A percentile compares a stretch with the other conserved stretches of the same genome.
Conservation (phyloP, 2,329 filamentous ascomycete genomes). For the Aureobasidium sp. region DNA sequence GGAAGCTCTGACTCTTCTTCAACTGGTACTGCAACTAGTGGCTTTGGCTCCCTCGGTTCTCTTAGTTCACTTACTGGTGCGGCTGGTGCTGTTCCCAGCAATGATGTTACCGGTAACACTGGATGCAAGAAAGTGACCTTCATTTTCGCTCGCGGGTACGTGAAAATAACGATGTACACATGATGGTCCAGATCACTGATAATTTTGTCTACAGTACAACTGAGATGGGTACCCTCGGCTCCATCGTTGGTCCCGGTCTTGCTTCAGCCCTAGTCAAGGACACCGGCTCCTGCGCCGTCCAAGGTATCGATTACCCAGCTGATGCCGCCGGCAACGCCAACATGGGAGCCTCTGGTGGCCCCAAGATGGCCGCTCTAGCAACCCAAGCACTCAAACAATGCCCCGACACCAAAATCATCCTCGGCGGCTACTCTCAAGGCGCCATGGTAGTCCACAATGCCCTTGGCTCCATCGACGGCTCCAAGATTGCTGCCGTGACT, state of each 20-base stretch:
- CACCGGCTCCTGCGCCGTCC: conserved; percentile 16
- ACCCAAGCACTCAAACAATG: conserved; percentile 19
- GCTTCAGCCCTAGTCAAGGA: conserved; percentile 14
- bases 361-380: conserved; percentile 18
- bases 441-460: conserved; percentile 20
- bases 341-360: conserved; percentile 18
- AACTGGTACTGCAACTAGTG: not conserved
- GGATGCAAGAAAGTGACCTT: conserved; percentile 41
- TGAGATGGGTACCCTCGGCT: conserved; percentile 45
- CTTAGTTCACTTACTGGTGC: conserved; percentile 7
- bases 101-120: conserved; percentile 15
- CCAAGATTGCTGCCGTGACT: conserved; percentile 20
- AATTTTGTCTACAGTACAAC: conserved; percentile 28
- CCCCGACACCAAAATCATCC: conserved; percentile 21
- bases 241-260: conserved; percentile 31
- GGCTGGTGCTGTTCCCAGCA: conserved; percentile 10
- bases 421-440: conserved; percentile 23
- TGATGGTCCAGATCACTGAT: not conserved
- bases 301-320: conserved; percentile 23
- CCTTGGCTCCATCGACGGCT: conserved; percentile 16
- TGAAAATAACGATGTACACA: not conserved
- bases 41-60: conserved; percentile 3
- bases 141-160: conserved; percentile 47
- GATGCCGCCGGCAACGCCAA: conserved; percentile 14
- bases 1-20: not conserved